Percentiles rank a stretch among this genome's conserved stretches.
These are phyloP conservation scores for Anacardium occidentale DNA, from an alignment of 345 rosid genomes.

Conservation along the genomic window DNA sequence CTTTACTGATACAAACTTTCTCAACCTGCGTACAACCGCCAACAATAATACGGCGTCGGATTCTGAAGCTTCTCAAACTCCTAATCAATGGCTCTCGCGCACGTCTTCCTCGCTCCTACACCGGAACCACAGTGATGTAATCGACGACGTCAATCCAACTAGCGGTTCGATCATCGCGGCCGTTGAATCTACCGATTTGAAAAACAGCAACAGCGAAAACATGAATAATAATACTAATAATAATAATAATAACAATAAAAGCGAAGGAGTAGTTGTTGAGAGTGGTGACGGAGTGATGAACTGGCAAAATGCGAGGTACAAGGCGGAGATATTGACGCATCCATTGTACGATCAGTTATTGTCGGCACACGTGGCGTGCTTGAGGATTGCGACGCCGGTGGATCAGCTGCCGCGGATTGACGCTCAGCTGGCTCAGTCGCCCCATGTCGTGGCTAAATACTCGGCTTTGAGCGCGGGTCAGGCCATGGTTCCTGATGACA, in stretches of 20 bases:
- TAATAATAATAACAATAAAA: conserved; percentile 26
- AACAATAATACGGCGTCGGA: conserved; percentile 35
- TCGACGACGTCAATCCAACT: conserved; percentile 49
- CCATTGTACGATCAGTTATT: conserved; percentile 90
- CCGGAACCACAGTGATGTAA: conserved; percentile 52
- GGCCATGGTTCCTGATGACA: conserved; percentile 66
- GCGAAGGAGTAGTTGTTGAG: conserved; percentile 43
- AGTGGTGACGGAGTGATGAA: conserved; percentile 51
- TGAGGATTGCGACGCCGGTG: conserved; percentile 92
- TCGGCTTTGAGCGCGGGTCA: conserved; percentile 59
- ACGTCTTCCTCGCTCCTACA: conserved; percentile 52
- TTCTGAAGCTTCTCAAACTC: conserved; percentile 38
- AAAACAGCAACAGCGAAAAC: conserved; percentile 28
- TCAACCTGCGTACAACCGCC: conserved; percentile 66
- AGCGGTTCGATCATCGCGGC: conserved; percentile 48
- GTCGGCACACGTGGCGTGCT: conserved; percentile 86
- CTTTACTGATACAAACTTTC: conserved; percentile 60
- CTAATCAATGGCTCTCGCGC: conserved; percentile 77
- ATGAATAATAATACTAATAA: conserved; percentile 38
- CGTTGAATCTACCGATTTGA: conserved; percentile 48
- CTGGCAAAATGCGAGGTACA: conserved; percentile 87
- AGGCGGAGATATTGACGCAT: conserved; percentile 84
- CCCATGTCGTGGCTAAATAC: conserved; percentile 85
- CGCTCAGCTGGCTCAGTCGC: conserved; percentile 95
- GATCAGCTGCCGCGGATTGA: conserved; percentile 96